Evolutionary conservation across 2,329 filamentous ascomycete species (phyloP), one percentile per base, ranked within the genome.

Genomic region (Fonsecaea multimorphosa): DNA sequence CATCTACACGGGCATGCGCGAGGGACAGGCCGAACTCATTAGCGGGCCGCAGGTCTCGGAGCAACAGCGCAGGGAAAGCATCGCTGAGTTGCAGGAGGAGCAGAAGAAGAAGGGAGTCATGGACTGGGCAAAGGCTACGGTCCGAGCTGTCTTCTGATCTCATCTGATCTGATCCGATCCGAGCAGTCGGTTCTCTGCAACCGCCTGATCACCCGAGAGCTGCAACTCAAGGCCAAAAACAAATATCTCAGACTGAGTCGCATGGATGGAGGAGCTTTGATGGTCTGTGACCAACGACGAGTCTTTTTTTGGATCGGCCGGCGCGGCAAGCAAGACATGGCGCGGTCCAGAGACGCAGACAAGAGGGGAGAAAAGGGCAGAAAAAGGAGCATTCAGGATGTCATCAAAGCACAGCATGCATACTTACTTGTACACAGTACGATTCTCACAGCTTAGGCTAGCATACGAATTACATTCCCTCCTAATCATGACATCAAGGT

Each of bases 1-100:
- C 52, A 73, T 76, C 58, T 76, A 76, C 66, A 72, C 69, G 11
- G 75, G 75, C 38, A 74, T 76, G 74, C 60, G 74, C 11, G 74
- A 75, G 53, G 59, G 34, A 36, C 64, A 61, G 38, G 27, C 16
- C 22, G 27, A 40, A 11, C 22, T 68, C 65, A 72, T 74, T 58
- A 72, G 69, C 34, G 73, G 73, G 40, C 63, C 62, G 11, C 68
- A 69, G 51, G 61, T 74, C 40, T 31, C 71, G 54, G 68, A 68
- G 9, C 71, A 73, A 40, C 57, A 72, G 68, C 64, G 72, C 32
- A 65, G 72, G 9, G 69, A 68, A 24, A 75, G 73, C 56, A 72
- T 76, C 59, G 49, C 44, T 11, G 73, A 76, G 69, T 65, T 75
- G 67, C 65, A 72, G 57, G 67, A 65, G 9, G 70, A 71, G 68